Evolutionary conservation across 805 yeast species (phyloP), one percentile per base, ranked within the genome.

Genomic region (Phaffomyces antillensis): DNA sequence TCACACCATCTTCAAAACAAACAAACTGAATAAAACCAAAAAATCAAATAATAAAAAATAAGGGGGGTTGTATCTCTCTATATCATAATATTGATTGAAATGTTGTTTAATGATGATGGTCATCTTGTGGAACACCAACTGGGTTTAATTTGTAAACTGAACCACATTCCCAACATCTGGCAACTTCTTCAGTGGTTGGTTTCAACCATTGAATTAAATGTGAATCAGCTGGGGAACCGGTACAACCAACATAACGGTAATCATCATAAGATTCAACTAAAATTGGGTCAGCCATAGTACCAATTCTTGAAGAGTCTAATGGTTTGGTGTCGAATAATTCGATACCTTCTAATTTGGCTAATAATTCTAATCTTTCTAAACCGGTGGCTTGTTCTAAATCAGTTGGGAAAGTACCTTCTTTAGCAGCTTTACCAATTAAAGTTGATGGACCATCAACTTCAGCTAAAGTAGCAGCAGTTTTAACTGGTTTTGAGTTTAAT

Each of bases 81-180:
- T 31, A 17, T 18, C 25, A 20, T 20, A 20, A 20, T 25, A 18
- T 24, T 34, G 18, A 16, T 16, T 36, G 11, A 16, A 16, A 23
- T 24, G 16, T 30, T 16, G 35, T 38, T 41, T 44, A 45, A 36
- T 50, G 54, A 49, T 56, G 60, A 51, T 58, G 76, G 63, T 77
- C 81, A 60, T 71, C 79, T 50, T 70, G 77, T 56, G 83, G 84
- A 55, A 81, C 84, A 69, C 96, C 97, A 60, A 90, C 76, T 72
- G 82, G 83, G 71, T 89, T 86, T 60, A 90, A 71, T 62, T 86
- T 81, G 77, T 85, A 91, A 56, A 89, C 96, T 58, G 90, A 83
- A 70, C 99, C 99, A 70, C 98, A 91, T 70, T 93, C 96, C 96
- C 96, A 87, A 74, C 97, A 93, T 81, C 99, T 88, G 56, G 86